Evolutionary conservation across 202 grass and related monocot species (phyloP).

Genomic region (Panicum hallii): DNA sequence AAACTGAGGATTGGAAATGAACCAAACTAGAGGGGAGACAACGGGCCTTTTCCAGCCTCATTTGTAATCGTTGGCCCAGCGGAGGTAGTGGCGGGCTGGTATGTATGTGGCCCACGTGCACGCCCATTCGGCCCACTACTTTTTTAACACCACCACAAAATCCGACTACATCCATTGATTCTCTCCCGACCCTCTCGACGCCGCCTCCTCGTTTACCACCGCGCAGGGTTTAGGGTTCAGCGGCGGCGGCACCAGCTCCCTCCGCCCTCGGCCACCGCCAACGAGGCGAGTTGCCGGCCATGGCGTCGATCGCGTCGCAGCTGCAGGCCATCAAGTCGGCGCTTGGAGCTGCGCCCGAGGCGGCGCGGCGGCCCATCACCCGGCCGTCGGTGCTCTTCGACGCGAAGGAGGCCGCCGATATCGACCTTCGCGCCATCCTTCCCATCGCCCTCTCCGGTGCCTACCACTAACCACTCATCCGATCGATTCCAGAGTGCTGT

Average conservation of each 20-base stretch:
- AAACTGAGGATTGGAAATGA: too few species aligned
- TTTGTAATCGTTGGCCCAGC: not conserved
- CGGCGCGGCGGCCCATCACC: slow-evolving; percentile 55
- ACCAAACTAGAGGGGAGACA: not conserved
- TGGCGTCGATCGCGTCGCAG: slow-evolving; percentile 81
- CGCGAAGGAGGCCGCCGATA: slow-evolving; percentile 73
- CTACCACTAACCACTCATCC: not conserved
- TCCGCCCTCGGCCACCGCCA: too few species aligned
- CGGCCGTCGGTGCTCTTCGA: slow-evolving; percentile 85
- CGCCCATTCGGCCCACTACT: not conserved
- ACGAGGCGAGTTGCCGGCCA: not conserved
- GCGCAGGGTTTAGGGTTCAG: slow-evolving; percentile 61
- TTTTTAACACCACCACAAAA: slow-evolving; percentile 11
- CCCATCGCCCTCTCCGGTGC: slow-evolving; percentile 77
- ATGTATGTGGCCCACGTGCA: not conserved
- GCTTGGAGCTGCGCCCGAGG: slow-evolving; percentile 45
- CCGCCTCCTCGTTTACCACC: not conserved
- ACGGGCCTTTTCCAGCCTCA: not conserved
- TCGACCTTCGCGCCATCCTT: slow-evolving; percentile 78
- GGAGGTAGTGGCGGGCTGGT: not conserved
- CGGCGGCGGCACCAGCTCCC: slow-evolving; percentile 27
- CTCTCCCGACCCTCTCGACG: not conserved
- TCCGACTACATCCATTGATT: not conserved
- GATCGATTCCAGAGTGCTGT: not conserved
- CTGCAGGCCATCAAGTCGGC: slow-evolving; percentile 86